phyloP scores from a whole-genome alignment of 2,329 filamentous ascomycete species.

The Phaeosphaeria sp. region DNA sequence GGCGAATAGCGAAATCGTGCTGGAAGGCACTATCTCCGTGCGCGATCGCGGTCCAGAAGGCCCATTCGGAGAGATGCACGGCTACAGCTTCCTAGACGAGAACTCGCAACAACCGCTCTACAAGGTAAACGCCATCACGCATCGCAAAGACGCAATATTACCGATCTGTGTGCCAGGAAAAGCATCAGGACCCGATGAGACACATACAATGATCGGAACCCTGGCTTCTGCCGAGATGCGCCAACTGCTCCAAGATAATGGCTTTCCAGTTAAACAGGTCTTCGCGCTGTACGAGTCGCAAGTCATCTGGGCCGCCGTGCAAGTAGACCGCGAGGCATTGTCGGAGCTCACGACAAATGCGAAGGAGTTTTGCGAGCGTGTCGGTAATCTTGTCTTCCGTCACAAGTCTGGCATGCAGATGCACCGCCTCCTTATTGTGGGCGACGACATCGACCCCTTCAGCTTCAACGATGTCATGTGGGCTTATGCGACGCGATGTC shows the following conservation, averaged over 20 bases:
- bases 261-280: slow-evolving; percentile 54
- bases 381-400: slow-evolving; percentile 54
- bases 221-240: slow-evolving; percentile 55
- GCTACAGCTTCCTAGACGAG: slow-evolving; percentile 55
- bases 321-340: slow-evolving; percentile 14
- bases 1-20: slow-evolving; percentile 59
- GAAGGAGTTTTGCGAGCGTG: slow-evolving; percentile 46
- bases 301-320: slow-evolving; percentile 55
- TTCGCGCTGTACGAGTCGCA: slow-evolving; percentile 57
- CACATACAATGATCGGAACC: slow-evolving; percentile 43
- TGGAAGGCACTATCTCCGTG: slow-evolving; percentile 58
- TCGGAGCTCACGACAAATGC: slow-evolving; percentile 18
- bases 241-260: slow-evolving; percentile 39
- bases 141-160: slow-evolving; percentile 57
- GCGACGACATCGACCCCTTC: slow-evolving; percentile 60
- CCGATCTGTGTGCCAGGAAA: slow-evolving; percentile 55
- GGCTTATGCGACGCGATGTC: slow-evolving; percentile 58
- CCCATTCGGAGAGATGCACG: slow-evolving; percentile 57
- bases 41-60: slow-evolving; percentile 54
- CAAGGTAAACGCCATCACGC: slow-evolving; percentile 56
- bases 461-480: slow-evolving; percentile 57
- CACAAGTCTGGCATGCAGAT: slow-evolving; percentile 54
- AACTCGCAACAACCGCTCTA: slow-evolving; percentile 49
- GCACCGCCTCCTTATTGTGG: slow-evolving; percentile 55
- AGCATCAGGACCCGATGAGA: slow-evolving; percentile 39